Percentiles rank a stretch among this genome's conserved stretches.
These are phyloP conservation scores for Xylaria arbuscula DNA, from an alignment of 2,329 filamentous ascomycete genomes.

Conservation along the genomic window DNA sequence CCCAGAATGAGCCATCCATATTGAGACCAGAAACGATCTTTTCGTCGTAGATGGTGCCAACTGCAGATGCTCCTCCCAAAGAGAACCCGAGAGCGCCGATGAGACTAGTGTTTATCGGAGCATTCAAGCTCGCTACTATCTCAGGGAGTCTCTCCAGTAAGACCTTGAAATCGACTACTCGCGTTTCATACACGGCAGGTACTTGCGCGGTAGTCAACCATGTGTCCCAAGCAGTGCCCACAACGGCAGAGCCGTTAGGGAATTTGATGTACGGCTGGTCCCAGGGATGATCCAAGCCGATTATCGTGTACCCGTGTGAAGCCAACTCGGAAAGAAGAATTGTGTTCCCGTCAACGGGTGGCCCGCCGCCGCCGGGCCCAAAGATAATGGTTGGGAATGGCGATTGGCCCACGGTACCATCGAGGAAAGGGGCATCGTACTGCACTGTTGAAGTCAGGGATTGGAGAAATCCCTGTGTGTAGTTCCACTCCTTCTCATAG, in stretches of 20 bases:
- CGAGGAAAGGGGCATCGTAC: constrained; percentile 25
- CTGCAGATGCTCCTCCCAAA: constrained; percentile 39
- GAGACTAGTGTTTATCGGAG: constrained; percentile 37
- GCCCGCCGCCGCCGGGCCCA: constrained; percentile 39
- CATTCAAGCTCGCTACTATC: constrained; percentile 29
- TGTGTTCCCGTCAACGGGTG: constrained; percentile 39
- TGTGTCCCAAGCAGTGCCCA: constrained; percentile 36
- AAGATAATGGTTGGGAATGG: constrained; percentile 40
- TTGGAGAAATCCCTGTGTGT: constrained; percentile 8
- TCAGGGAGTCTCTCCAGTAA: constrained; percentile 39
- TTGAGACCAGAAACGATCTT: constrained; percentile 40
- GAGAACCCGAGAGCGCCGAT: constrained; percentile 41
- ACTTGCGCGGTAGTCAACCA: constrained; percentile 11
- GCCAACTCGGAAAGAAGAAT: constrained; percentile 41
- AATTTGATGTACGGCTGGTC: constrained; percentile 48
- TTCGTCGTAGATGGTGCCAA: constrained; percentile 31
- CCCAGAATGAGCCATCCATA: constrained; percentile 40
- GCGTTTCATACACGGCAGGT: constrained; percentile 33
- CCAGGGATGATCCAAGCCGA: constrained; percentile 46
- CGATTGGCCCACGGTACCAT: constrained; percentile 15
- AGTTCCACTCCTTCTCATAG: constrained; percentile 23
- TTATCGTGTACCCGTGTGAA: constrained; percentile 44
- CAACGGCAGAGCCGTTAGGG: constrained; percentile 46
- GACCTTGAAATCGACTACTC: constrained; percentile 36
- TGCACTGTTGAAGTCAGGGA: constrained; percentile 22